These are phyloP conservation scores for Triangularia setosa DNA, from an alignment of 2,329 filamentous ascomycete species.

Conservation along the genomic window DNA sequence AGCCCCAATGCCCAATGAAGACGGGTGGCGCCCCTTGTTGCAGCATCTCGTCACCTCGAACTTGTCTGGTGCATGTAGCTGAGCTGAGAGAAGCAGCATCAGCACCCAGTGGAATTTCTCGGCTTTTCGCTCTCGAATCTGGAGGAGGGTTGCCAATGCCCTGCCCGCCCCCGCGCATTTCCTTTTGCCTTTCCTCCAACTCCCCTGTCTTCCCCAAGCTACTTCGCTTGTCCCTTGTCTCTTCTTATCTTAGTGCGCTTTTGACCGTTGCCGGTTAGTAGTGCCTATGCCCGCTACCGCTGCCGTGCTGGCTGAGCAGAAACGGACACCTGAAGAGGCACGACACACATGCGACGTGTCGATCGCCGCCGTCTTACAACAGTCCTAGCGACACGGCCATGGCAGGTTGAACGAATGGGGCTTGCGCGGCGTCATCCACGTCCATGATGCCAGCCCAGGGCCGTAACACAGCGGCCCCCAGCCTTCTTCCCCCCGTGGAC, in stretches of 20 bases:
- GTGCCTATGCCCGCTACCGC: background rate
- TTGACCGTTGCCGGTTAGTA: background rate
- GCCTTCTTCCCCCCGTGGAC: constrained; percentile 27
- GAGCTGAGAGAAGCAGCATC: background rate
- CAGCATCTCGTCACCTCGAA: background rate
- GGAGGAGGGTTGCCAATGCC: background rate
- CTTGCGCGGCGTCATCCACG: constrained; percentile 23
- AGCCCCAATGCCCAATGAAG: constrained; percentile 7
- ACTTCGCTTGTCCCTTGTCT: constrained; percentile 6
- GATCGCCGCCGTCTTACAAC: constrained; percentile 11
- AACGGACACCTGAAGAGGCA: constrained; percentile 1
- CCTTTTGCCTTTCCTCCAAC: constrained; percentile 7
- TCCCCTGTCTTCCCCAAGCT: constrained; percentile 1
- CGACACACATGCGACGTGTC: constrained; percentile 19
- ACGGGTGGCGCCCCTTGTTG: background rate
- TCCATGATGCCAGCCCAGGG: constrained; percentile 27
- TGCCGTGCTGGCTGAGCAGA: background rate
- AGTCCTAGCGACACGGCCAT: constrained; percentile 21
- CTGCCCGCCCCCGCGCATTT: constrained; percentile 9
- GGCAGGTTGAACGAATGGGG: constrained; percentile 25
- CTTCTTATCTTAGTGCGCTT: constrained; percentile 17
- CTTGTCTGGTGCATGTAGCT: background rate
- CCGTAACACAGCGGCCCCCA: constrained; percentile 20
- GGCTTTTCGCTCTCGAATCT: background rate
- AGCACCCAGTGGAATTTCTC: background rate